phyloP scores from a whole-genome alignment of 345 rosid species.

The Eucalyptus lansdowneana region DNA sequence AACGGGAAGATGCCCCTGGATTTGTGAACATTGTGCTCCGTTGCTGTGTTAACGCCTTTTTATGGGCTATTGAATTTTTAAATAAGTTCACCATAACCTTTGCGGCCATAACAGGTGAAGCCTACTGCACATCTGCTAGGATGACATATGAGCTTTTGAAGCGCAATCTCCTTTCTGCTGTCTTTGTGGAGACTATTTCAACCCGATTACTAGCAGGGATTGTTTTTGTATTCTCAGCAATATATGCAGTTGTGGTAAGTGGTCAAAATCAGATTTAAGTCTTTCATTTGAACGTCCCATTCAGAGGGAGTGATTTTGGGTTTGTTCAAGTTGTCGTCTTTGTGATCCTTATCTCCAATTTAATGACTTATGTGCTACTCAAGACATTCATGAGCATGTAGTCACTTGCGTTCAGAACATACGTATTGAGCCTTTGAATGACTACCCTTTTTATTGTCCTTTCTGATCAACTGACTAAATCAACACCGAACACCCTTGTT shows the following conservation, averaged over 20 bases:
- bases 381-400: background rate
- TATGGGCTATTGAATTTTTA: constrained; percentile 60
- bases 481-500: background rate
- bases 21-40: constrained; percentile 44
- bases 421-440: background rate
- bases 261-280: background rate
- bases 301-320: background rate
- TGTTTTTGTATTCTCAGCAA: constrained; percentile 58
- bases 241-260: constrained; percentile 70
- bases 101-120: constrained; percentile 86
- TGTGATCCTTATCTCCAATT: background rate
- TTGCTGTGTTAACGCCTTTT: constrained; percentile 50
- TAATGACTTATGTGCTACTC: background rate
- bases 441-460: background rate
- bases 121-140: constrained; percentile 77
- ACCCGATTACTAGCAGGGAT: constrained; percentile 68
- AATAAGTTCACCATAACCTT: constrained; percentile 94
- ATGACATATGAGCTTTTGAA: constrained; percentile 85
- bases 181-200: constrained; percentile 79
- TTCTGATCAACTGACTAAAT: background rate
- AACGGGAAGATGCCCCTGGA: constrained; percentile 61
- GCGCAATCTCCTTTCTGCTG: constrained; percentile 88
- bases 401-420: background rate
- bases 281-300: background rate
- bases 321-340: background rate